phyloP scores from a whole-genome alignment of 371 early-diverging fungal species.

The Fennellomyces sp. region DNA sequence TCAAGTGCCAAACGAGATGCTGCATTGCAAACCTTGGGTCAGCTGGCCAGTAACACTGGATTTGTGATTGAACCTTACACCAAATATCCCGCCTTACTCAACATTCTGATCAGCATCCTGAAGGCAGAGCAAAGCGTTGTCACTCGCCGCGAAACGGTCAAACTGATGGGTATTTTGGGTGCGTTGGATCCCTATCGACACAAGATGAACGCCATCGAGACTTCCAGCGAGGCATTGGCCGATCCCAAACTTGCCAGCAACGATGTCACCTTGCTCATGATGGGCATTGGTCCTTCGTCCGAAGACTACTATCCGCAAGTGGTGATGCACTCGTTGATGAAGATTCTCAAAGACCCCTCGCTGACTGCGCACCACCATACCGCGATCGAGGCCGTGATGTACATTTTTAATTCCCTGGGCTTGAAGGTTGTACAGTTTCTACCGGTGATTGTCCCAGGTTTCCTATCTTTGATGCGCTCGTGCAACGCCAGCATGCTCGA shows the following conservation, averaged over 20 bases:
- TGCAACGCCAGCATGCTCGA: slow-evolving; percentile 83
- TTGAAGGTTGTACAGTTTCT: slow-evolving; percentile 83
- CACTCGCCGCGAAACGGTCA: slow-evolving; percentile 86
- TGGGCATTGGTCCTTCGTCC: slow-evolving; percentile 74
- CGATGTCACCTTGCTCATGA: slow-evolving; percentile 69
- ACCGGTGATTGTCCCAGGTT: slow-evolving; percentile 73
- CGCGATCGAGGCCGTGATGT: slow-evolving; percentile 92
- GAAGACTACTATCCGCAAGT: slow-evolving; percentile 90
- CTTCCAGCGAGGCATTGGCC: slow-evolving; percentile 57
- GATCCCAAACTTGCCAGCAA: slow-evolving; percentile 64
- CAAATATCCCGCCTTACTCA: slow-evolving; percentile 86
- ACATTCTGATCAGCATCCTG: slow-evolving; percentile 79
- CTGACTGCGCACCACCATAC: slow-evolving; percentile 83
- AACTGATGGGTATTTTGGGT: slow-evolving; percentile 92
- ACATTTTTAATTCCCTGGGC: slow-evolving; percentile 91
- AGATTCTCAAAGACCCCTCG: slow-evolving; percentile 85
- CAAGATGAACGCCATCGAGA: slow-evolving; percentile 66
- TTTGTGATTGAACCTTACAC: slow-evolving; percentile 92
- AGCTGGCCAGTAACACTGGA: slow-evolving; percentile 84
- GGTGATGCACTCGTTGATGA: slow-evolving; percentile 88
- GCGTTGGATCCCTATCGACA: slow-evolving; percentile 95
- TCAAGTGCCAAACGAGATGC: slow-evolving; percentile 86
- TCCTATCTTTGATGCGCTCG: slow-evolving; percentile 74
- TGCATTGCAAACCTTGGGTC: slow-evolving; percentile 86
- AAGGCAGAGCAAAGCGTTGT: slow-evolving; percentile 76